A percentile compares a stretch with the other conserved stretches of the same genome.
Conservation (phyloP, 1,284 basidiomycete genomes). For the Ceratobasidium papillatum region DNA sequence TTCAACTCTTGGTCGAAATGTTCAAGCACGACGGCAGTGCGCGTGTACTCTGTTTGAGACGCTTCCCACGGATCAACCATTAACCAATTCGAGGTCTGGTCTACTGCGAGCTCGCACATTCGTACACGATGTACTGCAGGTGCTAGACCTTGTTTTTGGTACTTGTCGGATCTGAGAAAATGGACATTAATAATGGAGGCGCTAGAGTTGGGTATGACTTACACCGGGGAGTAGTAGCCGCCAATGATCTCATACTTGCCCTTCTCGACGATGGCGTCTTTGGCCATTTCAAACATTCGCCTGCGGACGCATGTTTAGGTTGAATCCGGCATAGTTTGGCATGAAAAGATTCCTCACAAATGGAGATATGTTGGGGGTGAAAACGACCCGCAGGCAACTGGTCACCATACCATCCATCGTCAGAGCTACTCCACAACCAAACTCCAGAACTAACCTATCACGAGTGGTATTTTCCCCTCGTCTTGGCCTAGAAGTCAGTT, state of each 20-base stretch:
- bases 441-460: slow-evolving; percentile 51
- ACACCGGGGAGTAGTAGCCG: slow-evolving; percentile 64
- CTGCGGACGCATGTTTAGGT: slow-evolving; percentile 42
- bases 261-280: slow-evolving; percentile 61
- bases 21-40: slow-evolving; percentile 94
- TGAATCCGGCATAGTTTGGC: neutral
- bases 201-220: slow-evolving; percentile 37
- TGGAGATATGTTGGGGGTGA: slow-evolving; percentile 64
- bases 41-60: slow-evolving; percentile 87
- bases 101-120: slow-evolving; percentile 59
- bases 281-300: slow-evolving; percentile 68
- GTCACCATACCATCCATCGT: neutral
- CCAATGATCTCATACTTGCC: slow-evolving; percentile 64
- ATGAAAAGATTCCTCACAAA: slow-evolving; percentile 48
- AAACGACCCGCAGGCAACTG: slow-evolving; percentile 63
- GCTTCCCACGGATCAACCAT: slow-evolving; percentile 99
- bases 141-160: slow-evolving; percentile 58
- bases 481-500: slow-evolving; percentile 48
- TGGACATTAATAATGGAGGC: neutral
- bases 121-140: slow-evolving; percentile 56
- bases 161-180: slow-evolving; percentile 53
- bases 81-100: slow-evolving; percentile 55
- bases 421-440: neutral
- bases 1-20: slow-evolving; percentile 96
- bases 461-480: slow-evolving; percentile 56